Conservation (phyloP, 192 early-diverging fungal species). For the Umbelopsis vinacea region DNA sequence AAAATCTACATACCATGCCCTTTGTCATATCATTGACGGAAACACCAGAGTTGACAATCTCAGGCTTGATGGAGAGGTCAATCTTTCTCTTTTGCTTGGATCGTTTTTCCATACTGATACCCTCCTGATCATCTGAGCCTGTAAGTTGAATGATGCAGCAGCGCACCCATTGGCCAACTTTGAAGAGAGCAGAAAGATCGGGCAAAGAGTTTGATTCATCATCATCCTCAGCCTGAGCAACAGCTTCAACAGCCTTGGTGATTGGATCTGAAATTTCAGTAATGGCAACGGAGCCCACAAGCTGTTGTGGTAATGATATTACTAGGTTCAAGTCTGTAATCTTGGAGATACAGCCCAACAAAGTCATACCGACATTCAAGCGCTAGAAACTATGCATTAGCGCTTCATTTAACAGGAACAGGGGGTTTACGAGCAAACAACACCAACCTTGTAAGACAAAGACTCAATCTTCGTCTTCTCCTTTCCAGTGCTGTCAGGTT, state of each 20-base stretch:
- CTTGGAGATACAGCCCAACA: slow-evolving; percentile 79
- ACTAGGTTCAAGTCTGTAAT: slow-evolving; percentile 83
- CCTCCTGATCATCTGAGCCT: slow-evolving; percentile 33
- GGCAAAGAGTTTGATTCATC: slow-evolving; percentile 63
- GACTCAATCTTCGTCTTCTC: slow-evolving; percentile 42
- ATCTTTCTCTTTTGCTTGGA: slow-evolving; percentile 63
- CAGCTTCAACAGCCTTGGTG: slow-evolving; percentile 70
- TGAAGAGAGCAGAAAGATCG: slow-evolving; percentile 68
- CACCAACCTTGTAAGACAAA: slow-evolving; percentile 62
- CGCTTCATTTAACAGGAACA: not conserved
- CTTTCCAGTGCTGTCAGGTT: slow-evolving; percentile 37
- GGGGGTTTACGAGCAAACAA: too few species aligned
- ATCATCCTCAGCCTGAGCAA: slow-evolving; percentile 63
- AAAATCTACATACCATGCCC: slow-evolving; percentile 60
- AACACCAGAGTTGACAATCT: slow-evolving; percentile 76
- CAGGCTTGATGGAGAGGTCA: slow-evolving; percentile 78
- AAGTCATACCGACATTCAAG: slow-evolving; percentile 71
- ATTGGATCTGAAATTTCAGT: slow-evolving; percentile 83
- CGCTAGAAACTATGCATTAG: slow-evolving; percentile 44
- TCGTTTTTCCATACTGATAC: slow-evolving; percentile 33
- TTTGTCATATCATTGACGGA: slow-evolving; percentile 64
- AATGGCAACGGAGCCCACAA: slow-evolving; percentile 83
- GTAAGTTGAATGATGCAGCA: slow-evolving; percentile 69
- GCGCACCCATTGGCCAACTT: slow-evolving; percentile 83
- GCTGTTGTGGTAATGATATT: slow-evolving; percentile 84